Evolutionary conservation across 176 grass and related monocot species (phyloP), one percentile per base, ranked within the genome.

Genomic region (Triticum aestivum): DNA sequence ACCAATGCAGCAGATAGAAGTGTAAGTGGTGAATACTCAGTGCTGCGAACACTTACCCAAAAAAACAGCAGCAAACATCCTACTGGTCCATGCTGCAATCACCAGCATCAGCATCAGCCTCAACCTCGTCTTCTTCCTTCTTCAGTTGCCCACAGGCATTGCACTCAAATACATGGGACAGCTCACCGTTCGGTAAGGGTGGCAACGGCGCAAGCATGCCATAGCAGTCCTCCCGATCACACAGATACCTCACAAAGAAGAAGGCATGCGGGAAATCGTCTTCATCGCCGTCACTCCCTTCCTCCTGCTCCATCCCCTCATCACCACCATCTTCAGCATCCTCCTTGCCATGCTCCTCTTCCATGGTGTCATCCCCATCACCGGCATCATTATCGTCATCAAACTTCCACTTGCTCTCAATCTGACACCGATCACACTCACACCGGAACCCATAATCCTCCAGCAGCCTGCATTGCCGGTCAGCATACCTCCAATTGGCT

Each of bases 401-500:
- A 13, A 91, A 77, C 81, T 93, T 95, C 95, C 95, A 93, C 54
- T 64, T 61, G 77, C 84, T 91, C 82, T 98, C 96, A 51, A 98
- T 58, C 87, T 86, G 84, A 45, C 96, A 98, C 39, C 93, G 91
- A n/a, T 95, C 88, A 18, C 96, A 98, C 73, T 92, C 88, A 5
- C 96, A 98, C 39, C 18, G 21, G 89, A 98, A 98, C n/a, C 91
- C 91, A 70, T 98, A 98, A 65, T 91, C 88, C 69, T 94, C 88
- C 51, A 89, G 33, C 72, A 98, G 59, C 81, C 86, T 93, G 56
- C 59, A 79, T 67, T 98, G 93, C 64, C 93, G 77, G 65, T 95
- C 86, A 5, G 45, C 52, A 5, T 90, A 91, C 37, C 64, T 79
- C 91, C 91, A 92, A 79, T 86, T 92, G 21, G 88, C 88, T 1